Base-by-base conservation (phyloP, 805 yeast genomes). In the Candida dajiaensis region DNA sequence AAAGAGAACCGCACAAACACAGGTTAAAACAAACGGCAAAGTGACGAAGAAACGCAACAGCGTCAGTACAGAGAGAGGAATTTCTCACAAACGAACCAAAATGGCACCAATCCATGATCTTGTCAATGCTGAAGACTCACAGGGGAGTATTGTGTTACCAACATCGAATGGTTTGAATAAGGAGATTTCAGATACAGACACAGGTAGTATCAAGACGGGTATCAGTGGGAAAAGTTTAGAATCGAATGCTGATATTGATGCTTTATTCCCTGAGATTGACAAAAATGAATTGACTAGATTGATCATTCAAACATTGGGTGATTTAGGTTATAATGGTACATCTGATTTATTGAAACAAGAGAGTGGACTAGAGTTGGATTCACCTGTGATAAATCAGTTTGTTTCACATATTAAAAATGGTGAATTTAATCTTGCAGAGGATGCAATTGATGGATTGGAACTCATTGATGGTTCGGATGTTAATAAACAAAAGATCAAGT, bases 291-390 rank as follows among this genome's bases (percentile, higher is more conserved):
- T 77, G 19, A 70, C 79, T 2, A 68, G 78, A 42, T 61, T 79
- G 25, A 57, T 79, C 37, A 71, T 78, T 33, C 81, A 78, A 51
- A 63, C 79, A 0, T 57, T 79, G 42, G 62, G 65, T 33, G 82
- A 77, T 47, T 50, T 79, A 47, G 81, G 81, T 5, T 77, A 72
- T 53, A 46, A 55, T 4, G 52, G 61, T 3, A 58, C 77, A 0
- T 72, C 78, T 0, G 49, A 59, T 4, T 44, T 52, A 4, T 59
- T 79, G 37, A 73, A 72, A 47, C 48, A 58, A 6, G 79, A 76
- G 54, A 65, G 69, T 48, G 70, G 71, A 9, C 47, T 68, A 23
- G 61, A 64, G 44, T 59, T 69, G 7, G 79, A 76, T 50, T 65
- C 77, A 1, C 66, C 68, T 8, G 64, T 63, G 4, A 73, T 77